Base-by-base conservation (phyloP, 1,139 yeast species). In the Petasospora rhodanensis region DNA sequence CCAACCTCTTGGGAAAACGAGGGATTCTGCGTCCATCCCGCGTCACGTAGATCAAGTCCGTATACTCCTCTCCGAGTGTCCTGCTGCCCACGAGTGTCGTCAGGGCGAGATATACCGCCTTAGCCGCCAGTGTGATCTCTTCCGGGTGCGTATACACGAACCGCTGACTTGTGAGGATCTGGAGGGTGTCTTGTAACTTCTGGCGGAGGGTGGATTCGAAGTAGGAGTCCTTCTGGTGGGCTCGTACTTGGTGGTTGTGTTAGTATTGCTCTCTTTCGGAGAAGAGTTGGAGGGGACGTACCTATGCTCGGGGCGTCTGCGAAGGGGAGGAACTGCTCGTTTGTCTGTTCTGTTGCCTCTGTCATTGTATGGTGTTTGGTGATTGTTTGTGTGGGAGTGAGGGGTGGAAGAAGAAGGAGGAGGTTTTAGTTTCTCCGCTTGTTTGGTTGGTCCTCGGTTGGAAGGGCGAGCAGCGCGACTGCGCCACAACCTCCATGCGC, bases 21-120 rank as follows among this genome's bases (percentile, higher is more conserved):
- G 85, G 82, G n/a, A 80, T 56, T 18, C 62, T 51, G 17, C 49
- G 63, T 1, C 79, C 85, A 33, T 58, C 59, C 38, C 68, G 65
- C 38, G 55, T 68, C 6, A 84, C 83, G 51, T 86, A 85, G 14
- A 81, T 64, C 38, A 89, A 63, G 57, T 89, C 96, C 13, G 89
- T 91, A 56, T 89, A 89, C 58, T 91, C 97, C 55, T 89, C 97
- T 0, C 98, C 98, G 21, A 89, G 62, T 0, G 97, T 89, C 37
- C 93, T 66, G 5, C 85, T 76, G 0, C 93, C 91, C 5, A 75
- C 42, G 12, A 82, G 56, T 0, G 96, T 86, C 0, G 96, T 89
- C 23, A 85, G 61, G 2, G 68, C 62, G 18, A 85, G 63, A 50
- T 89, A 87, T 1, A 78, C 34, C 3, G 79, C 59, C 36, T 79